Conservation (phyloP, 306 rosid genomes). For the Ammopiptanthus mongolicus region DNA sequence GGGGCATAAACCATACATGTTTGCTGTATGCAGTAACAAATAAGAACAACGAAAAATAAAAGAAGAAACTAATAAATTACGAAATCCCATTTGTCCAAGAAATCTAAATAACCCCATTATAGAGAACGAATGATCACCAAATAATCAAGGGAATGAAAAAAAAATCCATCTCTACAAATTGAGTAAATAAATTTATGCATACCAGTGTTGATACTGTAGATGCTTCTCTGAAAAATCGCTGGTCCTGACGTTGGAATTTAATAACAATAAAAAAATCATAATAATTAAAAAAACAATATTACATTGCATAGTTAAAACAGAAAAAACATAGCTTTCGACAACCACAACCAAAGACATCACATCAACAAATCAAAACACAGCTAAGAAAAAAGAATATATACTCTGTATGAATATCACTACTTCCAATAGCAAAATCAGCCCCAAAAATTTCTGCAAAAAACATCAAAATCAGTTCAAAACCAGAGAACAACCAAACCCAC, state of each 20-base stretch:
- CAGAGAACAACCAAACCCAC: background rate
- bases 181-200: conserved; percentile 10
- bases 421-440: background rate
- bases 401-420: background rate
- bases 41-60: too few species aligned
- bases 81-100: too few species aligned
- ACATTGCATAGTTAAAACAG: background rate
- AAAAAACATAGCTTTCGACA: background rate
- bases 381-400: too few species aligned
- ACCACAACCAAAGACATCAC: background rate
- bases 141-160: too few species aligned
- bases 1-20: too few species aligned
- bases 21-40: too few species aligned
- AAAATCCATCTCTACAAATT: too few species aligned
- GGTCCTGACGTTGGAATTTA: conserved; percentile 29
- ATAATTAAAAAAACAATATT: too few species aligned
- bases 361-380: background rate
- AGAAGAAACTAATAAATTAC: too few species aligned
- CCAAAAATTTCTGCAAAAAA: background rate
- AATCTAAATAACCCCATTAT: too few species aligned
- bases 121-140: too few species aligned
- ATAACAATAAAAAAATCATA: conserved; percentile 10
- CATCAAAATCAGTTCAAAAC: background rate
- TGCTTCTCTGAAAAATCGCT: conserved; percentile 31
- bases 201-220: conserved; percentile 39